Base-by-base conservation (phyloP, 257 asterid species). In the Gentiana macrophylla region DNA sequence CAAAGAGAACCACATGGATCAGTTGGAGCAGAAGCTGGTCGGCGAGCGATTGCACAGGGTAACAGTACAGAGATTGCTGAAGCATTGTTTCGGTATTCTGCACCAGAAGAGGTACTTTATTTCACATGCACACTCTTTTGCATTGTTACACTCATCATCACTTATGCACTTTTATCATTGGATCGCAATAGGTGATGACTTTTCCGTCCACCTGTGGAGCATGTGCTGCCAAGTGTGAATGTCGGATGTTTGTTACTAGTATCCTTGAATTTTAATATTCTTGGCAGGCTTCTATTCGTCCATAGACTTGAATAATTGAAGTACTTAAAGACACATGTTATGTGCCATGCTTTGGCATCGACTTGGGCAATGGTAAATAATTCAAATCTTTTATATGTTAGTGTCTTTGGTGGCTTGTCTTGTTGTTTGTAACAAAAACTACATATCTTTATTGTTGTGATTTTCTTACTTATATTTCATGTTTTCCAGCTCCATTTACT, bases 181-280 rank as follows among this genome's bases (percentile, higher is more conserved):
- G 24, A 48, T 57, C 13, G 64, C 49, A 57, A 55, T 79, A 88
- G 99, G 99, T 92, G 75, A 85, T 92, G 97, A 75, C 83, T 48
- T 92, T 92, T 62, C 97, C 99, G 36, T 36, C 97, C 50, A 81
- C 91, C 8, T 92, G 99, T 74, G 86, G 97, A 72, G 81, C 82
- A 62, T 92, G 99, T 73, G 78, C 86, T 51, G 64, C 74, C 44
- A 70, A 34, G 35, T 85, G 91, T 35, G 97, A 80, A 53, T 83
- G 95, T 70, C 80, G 95, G 61, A 92, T 92, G 99, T 92, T 83
- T 50, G 77, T 85, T 63, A 88, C 94, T 15, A 85, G 97, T 92
- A 92, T 92, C 98, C 94, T 79, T 58, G 69, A 54, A 59, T 37
- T 49, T 15, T 41, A n/a, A 12, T 5, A 12, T 50, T 12, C 47